Conservation (phyloP, 2,329 filamentous ascomycete species). For the Sporothrix schenckii region DNA sequence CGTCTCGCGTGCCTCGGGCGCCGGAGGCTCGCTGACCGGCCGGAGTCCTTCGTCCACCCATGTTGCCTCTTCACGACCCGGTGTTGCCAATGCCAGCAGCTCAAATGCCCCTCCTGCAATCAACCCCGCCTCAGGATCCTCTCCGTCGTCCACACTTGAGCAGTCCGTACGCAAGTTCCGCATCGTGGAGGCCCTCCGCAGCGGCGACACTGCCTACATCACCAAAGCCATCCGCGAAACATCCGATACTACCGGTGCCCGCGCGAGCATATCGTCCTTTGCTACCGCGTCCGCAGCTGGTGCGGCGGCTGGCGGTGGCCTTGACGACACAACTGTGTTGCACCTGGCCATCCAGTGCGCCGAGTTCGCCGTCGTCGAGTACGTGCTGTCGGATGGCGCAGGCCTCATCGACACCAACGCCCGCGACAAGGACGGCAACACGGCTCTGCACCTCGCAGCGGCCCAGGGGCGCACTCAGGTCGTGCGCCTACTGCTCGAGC, state of each 20-base stretch:
- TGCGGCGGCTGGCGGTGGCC: conserved; percentile 48
- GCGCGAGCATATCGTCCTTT: conserved; percentile 61
- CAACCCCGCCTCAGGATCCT: background rate
- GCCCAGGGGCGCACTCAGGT: conserved; percentile 77
- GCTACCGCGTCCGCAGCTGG: conserved; percentile 42
- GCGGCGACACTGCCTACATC: conserved; percentile 87
- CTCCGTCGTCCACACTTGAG: conserved; percentile 62
- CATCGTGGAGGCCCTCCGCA: conserved; percentile 88
- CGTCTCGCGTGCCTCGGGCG: conserved; percentile 52
- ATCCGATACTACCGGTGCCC: conserved; percentile 51
- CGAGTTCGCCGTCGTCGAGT: conserved; percentile 88
- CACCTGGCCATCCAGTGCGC: conserved; percentile 96
- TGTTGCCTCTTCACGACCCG: conserved; percentile 19
- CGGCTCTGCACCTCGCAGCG: conserved; percentile 85
- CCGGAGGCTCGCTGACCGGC: conserved; percentile 46
- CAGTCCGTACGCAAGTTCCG: conserved; percentile 94
- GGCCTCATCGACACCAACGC: conserved; percentile 79
- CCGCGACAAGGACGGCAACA: conserved; percentile 91
- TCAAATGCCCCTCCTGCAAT: conserved; percentile 28
- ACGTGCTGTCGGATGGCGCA: conserved; percentile 77
- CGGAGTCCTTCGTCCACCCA: conserved; percentile 43
- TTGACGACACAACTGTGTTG: conserved; percentile 86
- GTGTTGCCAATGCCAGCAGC: background rate
- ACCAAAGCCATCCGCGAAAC: conserved; percentile 79
- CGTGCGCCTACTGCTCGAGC: conserved; percentile 81